These are phyloP conservation scores for Hansenula sp. DNA, from an alignment of 1,139 yeast genomes.

Conservation along the genomic window DNA sequence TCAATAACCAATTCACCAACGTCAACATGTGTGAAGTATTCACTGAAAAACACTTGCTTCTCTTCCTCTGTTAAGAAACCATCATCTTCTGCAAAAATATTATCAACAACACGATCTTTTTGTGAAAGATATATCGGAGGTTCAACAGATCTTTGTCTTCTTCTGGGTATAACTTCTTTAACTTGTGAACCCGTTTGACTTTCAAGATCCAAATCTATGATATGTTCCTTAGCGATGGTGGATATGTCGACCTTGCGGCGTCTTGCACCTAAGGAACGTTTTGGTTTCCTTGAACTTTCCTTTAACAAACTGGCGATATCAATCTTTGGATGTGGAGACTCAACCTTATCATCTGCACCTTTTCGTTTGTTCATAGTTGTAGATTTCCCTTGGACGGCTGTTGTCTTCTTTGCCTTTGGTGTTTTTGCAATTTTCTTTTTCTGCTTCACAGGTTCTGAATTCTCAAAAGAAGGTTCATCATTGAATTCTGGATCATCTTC, in stretches of 20 bases:
- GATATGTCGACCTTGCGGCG: slow-evolving; percentile 7
- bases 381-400: no score
- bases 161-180: neutral
- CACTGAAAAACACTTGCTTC: slow-evolving; percentile 13
- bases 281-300: slow-evolving; percentile 3
- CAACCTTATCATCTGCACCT: neutral
- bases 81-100: slow-evolving; percentile 6
- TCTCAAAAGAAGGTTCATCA: neutral
- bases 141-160: neutral
- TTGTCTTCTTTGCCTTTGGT: neutral
- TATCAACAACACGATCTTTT: slow-evolving; percentile 8
- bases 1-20: slow-evolving; percentile 10
- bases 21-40: slow-evolving; percentile 10
- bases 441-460: neutral
- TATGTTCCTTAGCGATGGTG: slow-evolving; percentile 10
- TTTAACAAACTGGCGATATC: slow-evolving; percentile 55
- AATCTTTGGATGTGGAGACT: slow-evolving; percentile 25
- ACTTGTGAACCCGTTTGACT: slow-evolving; percentile 1
- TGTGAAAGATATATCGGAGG: slow-evolving; percentile 6
- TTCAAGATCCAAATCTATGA: slow-evolving; percentile 14
- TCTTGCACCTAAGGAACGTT: slow-evolving; percentile 3
- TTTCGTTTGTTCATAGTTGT: neutral
- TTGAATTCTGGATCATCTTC: slow-evolving; percentile 12
- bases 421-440: neutral
- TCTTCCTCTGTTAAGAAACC: slow-evolving; percentile 16